phyloP scores from a whole-genome alignment of 768 basidiomycete genomes.

The Daedaleopsis nitida region DNA sequence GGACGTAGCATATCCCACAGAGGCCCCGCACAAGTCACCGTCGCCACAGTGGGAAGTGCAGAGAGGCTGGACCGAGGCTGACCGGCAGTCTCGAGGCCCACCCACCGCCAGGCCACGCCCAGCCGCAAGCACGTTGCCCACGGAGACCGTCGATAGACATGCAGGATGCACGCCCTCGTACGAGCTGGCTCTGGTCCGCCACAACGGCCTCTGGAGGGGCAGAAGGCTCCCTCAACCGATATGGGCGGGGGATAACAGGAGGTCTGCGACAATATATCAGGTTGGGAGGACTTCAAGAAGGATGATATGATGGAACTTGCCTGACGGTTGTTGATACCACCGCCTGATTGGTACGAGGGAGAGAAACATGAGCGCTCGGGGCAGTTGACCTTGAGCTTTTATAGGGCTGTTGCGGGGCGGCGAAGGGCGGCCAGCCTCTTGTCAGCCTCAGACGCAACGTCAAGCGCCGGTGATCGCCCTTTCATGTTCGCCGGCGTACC shows the following conservation, averaged over 20 bases:
- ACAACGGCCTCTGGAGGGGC: not conserved
- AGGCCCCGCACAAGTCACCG: not conserved
- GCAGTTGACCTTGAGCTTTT: not conserved
- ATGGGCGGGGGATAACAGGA: not conserved
- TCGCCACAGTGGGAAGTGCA: not conserved
- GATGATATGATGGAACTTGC: not conserved
- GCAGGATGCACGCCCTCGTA: not conserved
- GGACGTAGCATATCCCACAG: not conserved
- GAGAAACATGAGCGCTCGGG: not conserved
- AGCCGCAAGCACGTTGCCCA: not conserved
- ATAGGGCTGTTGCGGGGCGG: not conserved
- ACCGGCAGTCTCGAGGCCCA: not conserved
- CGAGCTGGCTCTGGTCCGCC: not conserved
- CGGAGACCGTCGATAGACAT: not conserved
- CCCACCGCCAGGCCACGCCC: not conserved
- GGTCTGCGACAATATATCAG: not conserved
- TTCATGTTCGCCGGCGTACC: too few species aligned
- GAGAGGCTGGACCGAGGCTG: not conserved
- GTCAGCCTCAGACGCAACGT: not conserved
- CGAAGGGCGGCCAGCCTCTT: not conserved
- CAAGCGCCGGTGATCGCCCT: too few species aligned
- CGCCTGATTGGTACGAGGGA: too few species aligned
- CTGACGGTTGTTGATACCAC: not conserved
- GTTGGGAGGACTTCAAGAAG: not conserved
- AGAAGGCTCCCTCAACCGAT: not conserved